phyloP scores from a whole-genome alignment of 148 eudicot species.

The Rhododendron molle region DNA sequence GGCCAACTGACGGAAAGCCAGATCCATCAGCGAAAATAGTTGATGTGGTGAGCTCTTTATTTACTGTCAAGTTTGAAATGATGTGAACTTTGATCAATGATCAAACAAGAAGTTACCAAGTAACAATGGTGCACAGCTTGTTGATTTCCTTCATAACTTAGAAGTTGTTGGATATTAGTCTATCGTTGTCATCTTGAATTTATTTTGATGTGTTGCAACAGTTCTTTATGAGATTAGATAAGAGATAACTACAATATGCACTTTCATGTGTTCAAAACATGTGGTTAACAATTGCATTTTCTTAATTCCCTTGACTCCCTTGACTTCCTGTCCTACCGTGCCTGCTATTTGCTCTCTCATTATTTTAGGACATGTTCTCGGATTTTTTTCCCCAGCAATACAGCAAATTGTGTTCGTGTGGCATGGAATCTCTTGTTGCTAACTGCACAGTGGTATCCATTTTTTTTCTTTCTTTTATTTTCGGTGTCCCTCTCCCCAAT shows the following conservation, averaged over 20 bases:
- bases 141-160: not conserved
- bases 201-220: not conserved
- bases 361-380: not conserved
- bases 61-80: slow-evolving; percentile 7
- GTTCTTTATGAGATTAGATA: not conserved
- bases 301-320: not conserved
- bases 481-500: not conserved
- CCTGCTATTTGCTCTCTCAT: not conserved
- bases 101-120: not conserved
- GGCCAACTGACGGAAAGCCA: slow-evolving; percentile 54
- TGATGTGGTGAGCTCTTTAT: slow-evolving; percentile 47
- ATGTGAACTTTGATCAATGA: slow-evolving; percentile 17
- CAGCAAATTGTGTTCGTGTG: not conserved
- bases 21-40: slow-evolving; percentile 38
- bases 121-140: not conserved
- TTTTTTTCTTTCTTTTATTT: not conserved
- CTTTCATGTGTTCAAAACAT: not conserved
- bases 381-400: not conserved
- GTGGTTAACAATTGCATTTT: not conserved
- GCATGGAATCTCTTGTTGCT: not conserved
- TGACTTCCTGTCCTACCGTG: not conserved
- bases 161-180: not conserved
- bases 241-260: not conserved
- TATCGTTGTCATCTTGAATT: not conserved
- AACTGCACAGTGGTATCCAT: not conserved